Percentiles rank a stretch among this genome's conserved stretches.
phyloP scores from a whole-genome alignment of 2,329 filamentous ascomycete genomes.

The Dichotomopilus funicola region DNA sequence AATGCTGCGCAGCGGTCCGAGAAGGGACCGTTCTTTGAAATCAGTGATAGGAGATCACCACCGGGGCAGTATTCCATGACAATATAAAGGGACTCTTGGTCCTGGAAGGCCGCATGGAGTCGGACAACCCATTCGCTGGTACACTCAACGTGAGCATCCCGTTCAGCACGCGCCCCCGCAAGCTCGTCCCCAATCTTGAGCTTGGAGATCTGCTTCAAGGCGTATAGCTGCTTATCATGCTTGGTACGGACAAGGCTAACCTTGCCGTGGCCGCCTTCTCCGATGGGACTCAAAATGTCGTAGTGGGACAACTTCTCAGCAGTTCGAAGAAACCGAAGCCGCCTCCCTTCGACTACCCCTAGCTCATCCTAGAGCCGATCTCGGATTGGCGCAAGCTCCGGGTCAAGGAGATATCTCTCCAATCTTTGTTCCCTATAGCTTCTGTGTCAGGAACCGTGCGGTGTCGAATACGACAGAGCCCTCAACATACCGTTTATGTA shows the following conservation, averaged over 20 bases:
- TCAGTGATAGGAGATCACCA: slow-evolving; percentile 98
- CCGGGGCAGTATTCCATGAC: slow-evolving; percentile 98
- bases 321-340: slow-evolving; percentile 86
- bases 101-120: slow-evolving; percentile 96
- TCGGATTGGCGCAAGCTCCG: slow-evolving; percentile 53
- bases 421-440: slow-evolving; percentile 73
- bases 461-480: too few species aligned
- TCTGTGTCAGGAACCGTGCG: background rate
- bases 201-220: slow-evolving; percentile 96
- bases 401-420: slow-evolving; percentile 72
- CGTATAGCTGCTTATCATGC: slow-evolving; percentile 92
- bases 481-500: slow-evolving; percentile 70
- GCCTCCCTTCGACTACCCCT: slow-evolving; percentile 79
- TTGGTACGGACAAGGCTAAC: slow-evolving; percentile 96
- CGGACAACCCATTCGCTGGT: slow-evolving; percentile 99
- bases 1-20: slow-evolving; percentile 97
- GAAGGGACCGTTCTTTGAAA: slow-evolving; percentile 93
- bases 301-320: slow-evolving; percentile 93
- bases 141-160: slow-evolving; percentile 93
- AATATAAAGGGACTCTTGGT: slow-evolving; percentile 92
- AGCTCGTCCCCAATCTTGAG: slow-evolving; percentile 33
- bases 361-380: slow-evolving; percentile 53
- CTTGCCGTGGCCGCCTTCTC: slow-evolving; percentile 96
- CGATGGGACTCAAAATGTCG: slow-evolving; percentile 91
- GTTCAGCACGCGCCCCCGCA: slow-evolving; percentile 91